Conservation (phyloP, 345 rosid genomes). For the Syzygium aqueum region DNA sequence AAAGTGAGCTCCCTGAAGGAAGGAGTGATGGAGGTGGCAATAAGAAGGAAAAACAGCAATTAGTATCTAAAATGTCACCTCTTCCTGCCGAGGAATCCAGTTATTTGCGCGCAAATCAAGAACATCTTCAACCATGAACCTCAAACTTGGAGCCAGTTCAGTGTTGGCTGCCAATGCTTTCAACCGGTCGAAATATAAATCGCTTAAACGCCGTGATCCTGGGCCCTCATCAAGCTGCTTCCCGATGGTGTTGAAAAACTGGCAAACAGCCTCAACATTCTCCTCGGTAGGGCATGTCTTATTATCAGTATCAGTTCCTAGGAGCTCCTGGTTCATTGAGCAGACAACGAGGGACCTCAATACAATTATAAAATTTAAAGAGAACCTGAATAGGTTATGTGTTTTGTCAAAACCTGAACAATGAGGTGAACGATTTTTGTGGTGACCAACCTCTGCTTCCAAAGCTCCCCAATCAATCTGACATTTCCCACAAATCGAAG, state of each 20-base stretch:
- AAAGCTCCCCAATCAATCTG: constrained; percentile 85
- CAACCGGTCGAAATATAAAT: constrained; percentile 45
- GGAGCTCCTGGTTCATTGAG: constrained; percentile 49
- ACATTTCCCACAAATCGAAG: constrained; percentile 79
- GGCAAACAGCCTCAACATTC: constrained; percentile 84
- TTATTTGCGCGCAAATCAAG: constrained; percentile 68
- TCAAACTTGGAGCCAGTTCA: constrained; percentile 48
- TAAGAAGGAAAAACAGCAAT: not conserved
- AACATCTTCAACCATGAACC: constrained; percentile 79
- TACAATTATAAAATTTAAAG: not conserved
- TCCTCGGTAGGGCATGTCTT: constrained; percentile 69
- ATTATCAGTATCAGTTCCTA: constrained; percentile 54
- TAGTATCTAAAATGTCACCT: constrained; percentile 32
- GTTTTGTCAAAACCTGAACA: constrained; percentile 36
- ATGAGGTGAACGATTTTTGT: constrained; percentile 77
- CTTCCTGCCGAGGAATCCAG: constrained; percentile 91
- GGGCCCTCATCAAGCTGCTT: constrained; percentile 77
- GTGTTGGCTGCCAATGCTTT: constrained; percentile 51
- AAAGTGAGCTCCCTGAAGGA: not conserved
- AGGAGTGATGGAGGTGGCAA: not conserved
- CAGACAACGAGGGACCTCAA: not conserved
- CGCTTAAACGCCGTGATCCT: constrained; percentile 52
- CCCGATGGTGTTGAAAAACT: constrained; percentile 70
- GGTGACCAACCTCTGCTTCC: constrained; percentile 89
- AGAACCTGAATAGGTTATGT: not conserved